Evolutionary conservation across 2,329 filamentous ascomycete species (phyloP).

Genomic region (Eutypella sp.): DNA sequence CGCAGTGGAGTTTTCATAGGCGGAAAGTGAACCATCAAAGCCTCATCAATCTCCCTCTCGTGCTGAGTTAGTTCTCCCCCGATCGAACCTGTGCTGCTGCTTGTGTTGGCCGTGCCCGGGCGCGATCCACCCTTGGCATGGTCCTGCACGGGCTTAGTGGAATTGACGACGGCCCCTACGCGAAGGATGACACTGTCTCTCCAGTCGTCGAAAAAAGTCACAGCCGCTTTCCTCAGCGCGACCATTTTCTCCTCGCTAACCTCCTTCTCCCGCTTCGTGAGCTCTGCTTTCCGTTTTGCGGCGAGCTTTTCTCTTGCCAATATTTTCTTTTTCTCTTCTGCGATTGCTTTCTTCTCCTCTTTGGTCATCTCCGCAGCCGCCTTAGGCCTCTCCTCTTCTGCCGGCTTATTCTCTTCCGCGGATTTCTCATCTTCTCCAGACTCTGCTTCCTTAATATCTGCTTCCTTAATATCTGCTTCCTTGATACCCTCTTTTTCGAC

Average conservation of each 20-base stretch:
- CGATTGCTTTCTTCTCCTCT: not conserved
- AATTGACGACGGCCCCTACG: slow-evolving; percentile 24
- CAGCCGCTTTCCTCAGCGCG: slow-evolving; percentile 19
- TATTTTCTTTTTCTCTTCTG: slow-evolving; percentile 6
- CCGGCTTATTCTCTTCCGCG: no score
- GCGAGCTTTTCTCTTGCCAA: slow-evolving; percentile 7
- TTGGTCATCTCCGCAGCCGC: no score
- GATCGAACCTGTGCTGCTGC: slow-evolving; percentile 1
- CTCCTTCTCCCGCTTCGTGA: slow-evolving; percentile 20
- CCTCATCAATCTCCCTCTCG: slow-evolving; percentile 43
- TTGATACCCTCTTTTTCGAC: no score
- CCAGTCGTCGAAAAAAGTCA: slow-evolving; percentile 26
- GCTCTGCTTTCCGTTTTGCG: slow-evolving; percentile 15
- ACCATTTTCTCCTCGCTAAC: slow-evolving; percentile 19
- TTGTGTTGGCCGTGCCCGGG: slow-evolving; percentile 6
- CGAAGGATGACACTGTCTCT: slow-evolving; percentile 23
- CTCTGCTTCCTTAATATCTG: no score
- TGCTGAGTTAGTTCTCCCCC: slow-evolving; percentile 12
- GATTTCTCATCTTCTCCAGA: no score
- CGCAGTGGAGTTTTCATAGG: slow-evolving; percentile 59
- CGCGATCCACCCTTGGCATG: slow-evolving; percentile 16
- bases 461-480: no score
- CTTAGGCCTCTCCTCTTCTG: no score
- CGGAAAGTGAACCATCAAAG: slow-evolving; percentile 49
- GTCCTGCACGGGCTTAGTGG: slow-evolving; percentile 12